These are phyloP conservation scores for Lecanosticta acicola DNA, from an alignment of 2,329 filamentous ascomycete species.

Conservation along the genomic window DNA sequence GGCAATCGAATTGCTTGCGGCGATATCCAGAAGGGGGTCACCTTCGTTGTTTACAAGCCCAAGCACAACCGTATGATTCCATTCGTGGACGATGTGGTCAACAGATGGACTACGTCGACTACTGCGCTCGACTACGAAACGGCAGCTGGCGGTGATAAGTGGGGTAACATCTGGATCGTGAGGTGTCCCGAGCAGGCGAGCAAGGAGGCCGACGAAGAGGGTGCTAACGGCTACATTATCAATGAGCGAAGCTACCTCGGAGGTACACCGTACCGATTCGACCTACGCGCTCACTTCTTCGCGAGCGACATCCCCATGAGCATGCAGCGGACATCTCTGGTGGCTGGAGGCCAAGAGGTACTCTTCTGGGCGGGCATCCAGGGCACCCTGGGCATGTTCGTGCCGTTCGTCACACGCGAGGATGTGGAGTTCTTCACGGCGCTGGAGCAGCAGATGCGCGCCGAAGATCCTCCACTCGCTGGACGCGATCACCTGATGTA, in stretches of 20 bases:
- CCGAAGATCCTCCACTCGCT: conserved; percentile 79
- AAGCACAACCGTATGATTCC: conserved; percentile 87
- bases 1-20: conserved; percentile 78
- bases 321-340: conserved; percentile 80
- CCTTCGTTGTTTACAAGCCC: conserved; percentile 88
- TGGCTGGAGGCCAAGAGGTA: conserved; percentile 86
- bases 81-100: conserved; percentile 83
- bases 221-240: conserved; percentile 80
- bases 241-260: conserved; percentile 88
- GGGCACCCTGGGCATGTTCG: conserved; percentile 86
- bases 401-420: conserved; percentile 86
- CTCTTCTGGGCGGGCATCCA: conserved; percentile 91
- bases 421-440: conserved; percentile 98
- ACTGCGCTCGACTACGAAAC: conserved; percentile 98
- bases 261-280: conserved; percentile 77
- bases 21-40: conserved; percentile 87
- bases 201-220: conserved; percentile 85
- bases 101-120: conserved; percentile 84
- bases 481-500: conserved; percentile 95
- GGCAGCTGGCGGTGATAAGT: conserved; percentile 90
- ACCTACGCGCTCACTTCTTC: conserved; percentile 82
- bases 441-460: conserved; percentile 79
- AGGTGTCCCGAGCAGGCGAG: conserved; percentile 81
- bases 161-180: conserved; percentile 91
- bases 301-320: conserved; percentile 88